Base-by-base conservation (phyloP, 176 grass and related monocot genomes). In the Aegilops tauschii region DNA sequence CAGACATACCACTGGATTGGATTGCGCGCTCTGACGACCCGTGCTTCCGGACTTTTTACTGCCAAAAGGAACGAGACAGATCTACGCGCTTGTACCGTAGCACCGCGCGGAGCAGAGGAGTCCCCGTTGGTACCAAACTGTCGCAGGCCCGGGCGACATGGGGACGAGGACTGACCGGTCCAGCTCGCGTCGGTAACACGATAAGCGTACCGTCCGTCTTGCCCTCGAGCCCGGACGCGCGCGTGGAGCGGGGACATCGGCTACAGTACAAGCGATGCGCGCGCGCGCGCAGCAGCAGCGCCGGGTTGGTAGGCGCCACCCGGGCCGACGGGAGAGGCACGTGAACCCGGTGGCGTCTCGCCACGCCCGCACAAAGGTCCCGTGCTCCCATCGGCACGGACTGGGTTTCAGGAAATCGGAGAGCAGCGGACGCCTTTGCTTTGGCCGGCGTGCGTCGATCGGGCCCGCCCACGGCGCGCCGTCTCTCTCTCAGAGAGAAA, bases 141-240 rank as follows among this genome's bases (percentile, higher is more conserved):
- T 84, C 81, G 84, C 81, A 52, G 61, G 69, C 12, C 12, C 6
- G 76, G 76, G 59, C 81, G 89, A 84, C 89, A 87, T 4, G 80
- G 66, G 79, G 75, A 74, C 23, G 44, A 27, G 9, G 20, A 25
- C 45, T 45, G 58, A 27, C 40, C 78, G 69, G 62, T 12, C 49
- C 40, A 36, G 70, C 49, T n/a, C 32, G 44, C 84, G 80, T 83
- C 73, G 42, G 80, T 65, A 9, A 59, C 49, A 65, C 65, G 80
- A 87, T 75, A 61, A 8, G 66, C 1, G 47, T 58, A 58, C 1
- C 18, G 8, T 58, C 54, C 0, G 8, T 83, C 50, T 58, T 8
- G 8, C 88, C 37, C 18, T 54, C 21, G 80, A 14, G 79, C 36
- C 10, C 59, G 69, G 75, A 16, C 37, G 65, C 1, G 45, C 4